phyloP scores from a whole-genome alignment of 768 basidiomycete genomes.

The Suillus hirtellus region DNA sequence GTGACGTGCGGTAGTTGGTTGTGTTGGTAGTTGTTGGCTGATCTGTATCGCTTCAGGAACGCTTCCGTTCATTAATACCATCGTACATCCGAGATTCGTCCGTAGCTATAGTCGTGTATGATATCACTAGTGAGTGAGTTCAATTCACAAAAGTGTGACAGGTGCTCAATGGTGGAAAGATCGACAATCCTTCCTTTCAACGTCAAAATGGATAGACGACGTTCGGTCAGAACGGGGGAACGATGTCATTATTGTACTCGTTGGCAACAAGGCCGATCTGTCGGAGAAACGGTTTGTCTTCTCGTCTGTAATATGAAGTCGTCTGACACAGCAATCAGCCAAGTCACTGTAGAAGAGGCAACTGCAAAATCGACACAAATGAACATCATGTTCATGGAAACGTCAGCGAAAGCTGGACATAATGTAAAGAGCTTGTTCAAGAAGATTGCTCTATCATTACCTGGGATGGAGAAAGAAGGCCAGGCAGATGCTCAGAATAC shows the following conservation, averaged over 20 bases:
- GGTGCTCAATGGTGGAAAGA: slow-evolving; percentile 46
- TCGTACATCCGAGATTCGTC: slow-evolving; percentile 99
- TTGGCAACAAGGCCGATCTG: slow-evolving; percentile 98
- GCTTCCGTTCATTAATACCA: slow-evolving; percentile 95
- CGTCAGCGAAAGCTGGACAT: slow-evolving; percentile 98
- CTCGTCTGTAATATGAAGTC: neutral
- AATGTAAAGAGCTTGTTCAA: slow-evolving; percentile 99
- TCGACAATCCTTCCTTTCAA: slow-evolving; percentile 97
- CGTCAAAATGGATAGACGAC: slow-evolving; percentile 99
- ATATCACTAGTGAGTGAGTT: slow-evolving; percentile 85
- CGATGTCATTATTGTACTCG: slow-evolving; percentile 97
- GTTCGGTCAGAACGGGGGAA: slow-evolving; percentile 95
- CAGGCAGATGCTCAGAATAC: slow-evolving; percentile 57
- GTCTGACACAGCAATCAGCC: slow-evolving; percentile 48
- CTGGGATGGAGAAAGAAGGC: slow-evolving; percentile 88
- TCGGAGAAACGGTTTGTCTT: slow-evolving; percentile 90
- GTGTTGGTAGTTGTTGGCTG: slow-evolving; percentile 6
- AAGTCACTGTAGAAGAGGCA: slow-evolving; percentile 98
- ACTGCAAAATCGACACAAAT: slow-evolving; percentile 88
- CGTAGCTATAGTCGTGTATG: slow-evolving; percentile 98
- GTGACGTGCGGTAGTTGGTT: neutral
- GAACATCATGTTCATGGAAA: slow-evolving; percentile 99
- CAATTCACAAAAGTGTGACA: slow-evolving; percentile 4
- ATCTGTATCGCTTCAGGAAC: slow-evolving; percentile 58
- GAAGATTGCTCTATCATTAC: slow-evolving; percentile 97